Evolutionary conservation across 2,329 filamentous ascomycete species (phyloP).

Genomic region (Taxawa tesnikishii): DNA sequence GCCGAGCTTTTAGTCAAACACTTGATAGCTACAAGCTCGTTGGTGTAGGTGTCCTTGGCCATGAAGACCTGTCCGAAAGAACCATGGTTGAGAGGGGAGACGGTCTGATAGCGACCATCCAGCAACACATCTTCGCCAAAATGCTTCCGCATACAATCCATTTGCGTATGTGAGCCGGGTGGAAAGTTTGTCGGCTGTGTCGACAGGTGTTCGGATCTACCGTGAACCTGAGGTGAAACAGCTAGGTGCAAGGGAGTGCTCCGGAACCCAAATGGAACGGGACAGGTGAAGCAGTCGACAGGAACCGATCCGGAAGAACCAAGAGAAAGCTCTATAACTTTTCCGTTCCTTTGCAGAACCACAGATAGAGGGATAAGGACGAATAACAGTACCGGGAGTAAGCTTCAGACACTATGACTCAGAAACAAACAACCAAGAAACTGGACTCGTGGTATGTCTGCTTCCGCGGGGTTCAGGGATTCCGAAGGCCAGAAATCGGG

Average conservation of each 20-base stretch:
- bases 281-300: no score
- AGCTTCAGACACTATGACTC: background rate
- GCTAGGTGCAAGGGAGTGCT: no score
- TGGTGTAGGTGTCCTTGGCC: slow-evolving; percentile 66
- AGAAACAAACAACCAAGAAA: no score
- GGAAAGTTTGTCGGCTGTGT: slow-evolving; percentile 2
- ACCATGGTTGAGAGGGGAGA: slow-evolving; percentile 93
- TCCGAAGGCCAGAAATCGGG: no score
- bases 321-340: slow-evolving; percentile 1
- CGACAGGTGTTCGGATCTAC: slow-evolving; percentile 2
- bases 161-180: slow-evolving; percentile 17
- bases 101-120: slow-evolving; percentile 78
- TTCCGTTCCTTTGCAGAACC: slow-evolving; percentile 1
- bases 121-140: slow-evolving; percentile 71
- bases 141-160: slow-evolving; percentile 80
- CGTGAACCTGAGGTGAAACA: slow-evolving; percentile 1
- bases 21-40: slow-evolving; percentile 84
- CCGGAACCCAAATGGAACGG: no score
- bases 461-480: no score
- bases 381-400: background rate
- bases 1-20: slow-evolving; percentile 66
- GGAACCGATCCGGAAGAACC: background rate
- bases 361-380: background rate
- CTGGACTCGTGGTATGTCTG: no score
- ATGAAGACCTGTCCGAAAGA: slow-evolving; percentile 98